These are phyloP conservation scores for Chamaecyparis obtusa DNA, from an alignment of 75 land plant species.

Conservation along the genomic window DNA sequence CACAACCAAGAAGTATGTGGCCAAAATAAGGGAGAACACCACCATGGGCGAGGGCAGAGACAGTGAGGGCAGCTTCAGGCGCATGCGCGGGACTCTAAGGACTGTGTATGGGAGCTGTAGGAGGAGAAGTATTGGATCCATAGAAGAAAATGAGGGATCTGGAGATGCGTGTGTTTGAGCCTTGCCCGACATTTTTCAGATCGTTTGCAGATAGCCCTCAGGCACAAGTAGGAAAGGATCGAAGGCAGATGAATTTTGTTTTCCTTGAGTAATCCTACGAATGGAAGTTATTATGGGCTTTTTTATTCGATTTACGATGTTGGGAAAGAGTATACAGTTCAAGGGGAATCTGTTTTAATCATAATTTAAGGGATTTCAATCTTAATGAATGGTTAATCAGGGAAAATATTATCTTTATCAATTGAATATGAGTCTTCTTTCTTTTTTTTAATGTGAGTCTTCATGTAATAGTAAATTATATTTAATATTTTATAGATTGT, in stretches of 20 bases:
- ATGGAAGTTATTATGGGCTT: too few relatives aligned
- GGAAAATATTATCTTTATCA: too few relatives aligned
- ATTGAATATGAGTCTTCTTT: too few relatives aligned
- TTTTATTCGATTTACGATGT: too few relatives aligned
- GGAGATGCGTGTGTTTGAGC: conserved; percentile 11
- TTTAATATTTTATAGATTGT: too few relatives aligned
- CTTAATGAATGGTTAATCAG: too few relatives aligned
- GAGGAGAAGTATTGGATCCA: conserved; percentile 62
- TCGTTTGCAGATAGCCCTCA: not conserved
- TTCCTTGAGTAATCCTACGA: not conserved
- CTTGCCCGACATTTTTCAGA: conserved; percentile 10
- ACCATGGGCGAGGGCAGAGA: conserved; percentile 82
- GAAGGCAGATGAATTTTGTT: not conserved
- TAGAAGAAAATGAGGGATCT: conserved; percentile 12
- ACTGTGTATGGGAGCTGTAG: conserved; percentile 47
- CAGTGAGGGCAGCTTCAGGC: conserved; percentile 55
- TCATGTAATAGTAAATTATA: too few relatives aligned
- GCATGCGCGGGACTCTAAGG: conserved; percentile 65
- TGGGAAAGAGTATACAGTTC: too few relatives aligned
- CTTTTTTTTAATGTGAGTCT: too few relatives aligned
- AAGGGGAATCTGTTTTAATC: not conserved
- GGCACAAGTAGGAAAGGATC: not conserved
- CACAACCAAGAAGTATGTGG: conserved; percentile 84
- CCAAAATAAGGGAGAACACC: conserved; percentile 66
- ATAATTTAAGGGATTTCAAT: too few relatives aligned